Base-by-base conservation (phyloP, 2,329 filamentous ascomycete genomes). In the Davidsoniella virescens region DNA sequence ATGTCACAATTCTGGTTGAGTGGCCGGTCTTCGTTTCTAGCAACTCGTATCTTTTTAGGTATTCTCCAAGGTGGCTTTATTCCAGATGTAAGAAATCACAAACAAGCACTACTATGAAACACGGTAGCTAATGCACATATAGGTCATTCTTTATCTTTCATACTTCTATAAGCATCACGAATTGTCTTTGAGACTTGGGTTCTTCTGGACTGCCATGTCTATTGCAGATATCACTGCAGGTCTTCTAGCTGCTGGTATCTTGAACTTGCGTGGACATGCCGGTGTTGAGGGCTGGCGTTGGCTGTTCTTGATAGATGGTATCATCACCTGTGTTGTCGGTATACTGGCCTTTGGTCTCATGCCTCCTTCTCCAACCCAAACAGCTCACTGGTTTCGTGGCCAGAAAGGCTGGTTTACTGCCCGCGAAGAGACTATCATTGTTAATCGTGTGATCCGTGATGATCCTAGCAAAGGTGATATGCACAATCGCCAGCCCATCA, bases 321-420 rank as follows among this genome's bases (percentile, higher is more conserved):
- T 70, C 0, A 47, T 71, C 7, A 70, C 67, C 0, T 55, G 68
- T 0, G 43, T 67, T 2, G 66, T 80, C 20, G 76, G 76, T 2
- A 46, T 79, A 0, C 58, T 71, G 8, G 68, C 73, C 0, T 76
- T 68, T 56, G 66, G 71, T 9, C 64, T 76, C 18, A 75, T 81
- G 69, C 75, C 75, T 0, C 63, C 69, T 0, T 67, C 67, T 0
- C 69, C 69, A 0, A 67, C 65, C 3, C 69, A 77, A 54, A 77
- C 74, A 0, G 65, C 67, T 14, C 70, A 67, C 50, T 74, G 70
- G 70, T 73, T 76, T 55, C 65, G 69, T 2, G 68, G 72, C 2
- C 67, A 66, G 23, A 68, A 71, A 2, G 70, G 73, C 0, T 82
- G 78, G 78, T 82, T 80, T 59, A 72, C 58, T 3, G 72, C 78